Evolutionary conservation across 768 basidiomycete genomes (phyloP).

Genomic region (Tubosaeta sp.): DNA sequence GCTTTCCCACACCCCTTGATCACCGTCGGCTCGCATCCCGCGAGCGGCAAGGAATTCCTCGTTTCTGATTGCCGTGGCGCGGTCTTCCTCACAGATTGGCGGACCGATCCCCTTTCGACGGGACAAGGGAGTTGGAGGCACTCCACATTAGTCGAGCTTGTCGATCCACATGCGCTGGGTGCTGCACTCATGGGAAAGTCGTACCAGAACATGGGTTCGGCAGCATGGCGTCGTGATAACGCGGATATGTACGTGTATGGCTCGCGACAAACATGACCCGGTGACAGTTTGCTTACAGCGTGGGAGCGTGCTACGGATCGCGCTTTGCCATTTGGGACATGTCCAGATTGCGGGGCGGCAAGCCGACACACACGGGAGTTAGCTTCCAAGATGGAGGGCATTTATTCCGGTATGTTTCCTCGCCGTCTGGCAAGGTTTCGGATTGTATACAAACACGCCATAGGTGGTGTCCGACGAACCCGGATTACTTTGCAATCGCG

Average conservation of each 20-base stretch:
- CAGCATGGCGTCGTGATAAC: constrained; percentile 68
- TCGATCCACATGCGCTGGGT: constrained; percentile 63
- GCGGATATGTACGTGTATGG: constrained; percentile 61
- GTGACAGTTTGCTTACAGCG: constrained; percentile 35
- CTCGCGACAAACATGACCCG: neutral
- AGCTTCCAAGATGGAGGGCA: constrained; percentile 66
- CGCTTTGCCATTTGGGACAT: constrained; percentile 77
- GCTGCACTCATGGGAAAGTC: constrained; percentile 45
- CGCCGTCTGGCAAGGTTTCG: neutral
- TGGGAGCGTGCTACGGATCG: constrained; percentile 73
- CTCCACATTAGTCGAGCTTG: constrained; percentile 63
- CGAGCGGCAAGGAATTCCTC: constrained; percentile 73
- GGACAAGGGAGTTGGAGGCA: constrained; percentile 56
- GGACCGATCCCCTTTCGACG: constrained; percentile 56
- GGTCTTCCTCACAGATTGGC: constrained; percentile 80
- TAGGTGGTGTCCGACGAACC: constrained; percentile 76
- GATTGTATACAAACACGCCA: constrained; percentile 1
- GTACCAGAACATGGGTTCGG: constrained; percentile 50
- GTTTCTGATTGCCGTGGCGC: constrained; percentile 73
- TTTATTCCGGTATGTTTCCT: constrained; percentile 52
- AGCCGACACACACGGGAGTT: constrained; percentile 57
- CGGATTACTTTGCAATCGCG: constrained; percentile 77
- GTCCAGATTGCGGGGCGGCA: constrained; percentile 65
- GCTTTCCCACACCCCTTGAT: constrained; percentile 69
- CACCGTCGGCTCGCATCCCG: constrained; percentile 65